Percentiles rank a stretch among this genome's conserved stretches.
Evolutionary conservation across 176 grass and related monocot species (phyloP).

Genomic region (Rhynchospora tenuis): DNA sequence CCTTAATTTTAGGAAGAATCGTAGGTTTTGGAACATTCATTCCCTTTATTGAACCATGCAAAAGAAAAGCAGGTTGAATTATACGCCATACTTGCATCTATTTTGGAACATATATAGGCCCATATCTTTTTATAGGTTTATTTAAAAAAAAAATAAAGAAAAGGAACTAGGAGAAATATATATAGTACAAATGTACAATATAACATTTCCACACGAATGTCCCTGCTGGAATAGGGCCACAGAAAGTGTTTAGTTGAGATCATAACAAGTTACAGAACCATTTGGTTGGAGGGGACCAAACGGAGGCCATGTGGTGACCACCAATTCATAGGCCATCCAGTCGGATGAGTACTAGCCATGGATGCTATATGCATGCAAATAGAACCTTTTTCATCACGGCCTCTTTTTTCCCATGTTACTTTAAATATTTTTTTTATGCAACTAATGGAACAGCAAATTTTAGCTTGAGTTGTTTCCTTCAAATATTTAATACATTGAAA

Average conservation of each 20-base stretch:
- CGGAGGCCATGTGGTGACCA: neutral
- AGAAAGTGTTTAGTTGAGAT: neutral
- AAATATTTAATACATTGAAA: too few relatives aligned
- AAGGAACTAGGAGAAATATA: neutral
- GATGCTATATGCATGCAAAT: neutral
- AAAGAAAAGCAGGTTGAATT: too few relatives aligned
- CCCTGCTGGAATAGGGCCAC: neutral
- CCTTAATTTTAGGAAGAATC: too few relatives aligned
- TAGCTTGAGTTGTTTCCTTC: too few relatives aligned
- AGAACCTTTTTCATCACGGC: neutral
- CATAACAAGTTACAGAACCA: neutral
- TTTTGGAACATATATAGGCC: too few relatives aligned
- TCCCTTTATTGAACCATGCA: too few relatives aligned
- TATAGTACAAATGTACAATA: neutral
- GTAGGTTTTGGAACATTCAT: too few relatives aligned
- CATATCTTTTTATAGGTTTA: too few relatives aligned
- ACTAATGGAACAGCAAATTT: too few relatives aligned
- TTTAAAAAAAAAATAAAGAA: neutral
- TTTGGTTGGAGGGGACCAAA: neutral
- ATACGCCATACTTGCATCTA: neutral
- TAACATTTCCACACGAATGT: neutral
- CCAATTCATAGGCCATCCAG: neutral
- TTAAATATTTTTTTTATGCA: too few relatives aligned
- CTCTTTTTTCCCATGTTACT: neutral
- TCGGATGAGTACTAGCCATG: neutral